A percentile compares a stretch with the other conserved stretches of the same genome.
Conservation (phyloP, 495 filamentous ascomycete species). For the Penicillium angulare region DNA sequence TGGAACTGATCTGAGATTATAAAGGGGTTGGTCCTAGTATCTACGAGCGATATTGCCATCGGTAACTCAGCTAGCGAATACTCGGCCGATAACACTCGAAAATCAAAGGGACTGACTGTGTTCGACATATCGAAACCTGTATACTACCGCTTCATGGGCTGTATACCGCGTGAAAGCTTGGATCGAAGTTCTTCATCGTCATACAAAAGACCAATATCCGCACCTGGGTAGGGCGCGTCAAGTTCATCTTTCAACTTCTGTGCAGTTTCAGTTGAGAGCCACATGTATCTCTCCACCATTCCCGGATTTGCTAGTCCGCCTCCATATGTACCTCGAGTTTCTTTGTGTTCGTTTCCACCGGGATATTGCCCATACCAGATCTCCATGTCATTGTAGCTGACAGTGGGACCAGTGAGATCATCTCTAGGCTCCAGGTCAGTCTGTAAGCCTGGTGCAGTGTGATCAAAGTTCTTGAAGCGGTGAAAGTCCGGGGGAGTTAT, state of each 20-base stretch:
- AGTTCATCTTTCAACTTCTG: slow-evolving; percentile 16
- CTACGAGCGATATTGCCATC: slow-evolving; percentile 9
- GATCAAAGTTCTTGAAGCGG: slow-evolving; percentile 9
- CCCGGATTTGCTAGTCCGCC: slow-evolving; percentile 5
- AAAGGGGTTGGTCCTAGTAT: too few relatives aligned
- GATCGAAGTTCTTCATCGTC: slow-evolving; percentile 8
- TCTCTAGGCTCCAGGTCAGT: slow-evolving; percentile 19
- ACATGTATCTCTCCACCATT: slow-evolving; percentile 20
- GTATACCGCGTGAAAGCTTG: slow-evolving; percentile 10
- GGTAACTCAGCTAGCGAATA: slow-evolving; percentile 3
- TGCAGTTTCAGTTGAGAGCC: slow-evolving; percentile 16
- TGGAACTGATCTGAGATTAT: too few relatives aligned
- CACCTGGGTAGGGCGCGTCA: slow-evolving; percentile 1
- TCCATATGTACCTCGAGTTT: slow-evolving; percentile 10
- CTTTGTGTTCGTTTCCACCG: slow-evolving; percentile 5
- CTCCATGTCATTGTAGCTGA: slow-evolving; percentile 9
- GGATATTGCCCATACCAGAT: slow-evolving; percentile 8
- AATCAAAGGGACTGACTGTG: slow-evolving; percentile 10
- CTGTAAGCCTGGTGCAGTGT: slow-evolving; percentile 12
- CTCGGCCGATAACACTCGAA: slow-evolving; percentile 4
- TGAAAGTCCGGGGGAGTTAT: slow-evolving; percentile 6
- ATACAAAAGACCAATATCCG: slow-evolving; percentile 16
- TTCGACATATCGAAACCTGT: slow-evolving; percentile 11
- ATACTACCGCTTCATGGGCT: slow-evolving; percentile 11
- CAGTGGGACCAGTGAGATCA: slow-evolving; percentile 2